Percentiles rank a stretch among this genome's conserved stretches.
Evolutionary conservation across 2,329 filamentous ascomycete genomes (phyloP).

Genomic region (Claviceps purpurea): DNA sequence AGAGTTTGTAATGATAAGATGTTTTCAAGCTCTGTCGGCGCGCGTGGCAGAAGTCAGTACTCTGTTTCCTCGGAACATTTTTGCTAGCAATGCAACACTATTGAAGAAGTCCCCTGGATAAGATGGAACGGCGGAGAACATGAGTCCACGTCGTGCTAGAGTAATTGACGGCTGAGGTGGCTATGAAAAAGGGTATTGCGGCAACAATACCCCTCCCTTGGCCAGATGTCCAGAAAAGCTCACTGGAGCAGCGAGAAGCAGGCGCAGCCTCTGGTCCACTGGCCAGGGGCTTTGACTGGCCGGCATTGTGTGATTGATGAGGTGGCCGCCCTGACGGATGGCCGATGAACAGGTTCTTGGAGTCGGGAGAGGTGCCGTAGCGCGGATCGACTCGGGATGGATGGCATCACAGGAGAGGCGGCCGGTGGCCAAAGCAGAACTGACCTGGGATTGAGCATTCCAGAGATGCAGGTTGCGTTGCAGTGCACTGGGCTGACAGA

Average conservation of each 20-base stretch:
- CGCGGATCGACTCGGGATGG: neutral
- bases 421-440: constrained; percentile 6
- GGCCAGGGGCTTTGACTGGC: neutral
- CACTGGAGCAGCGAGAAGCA: constrained; percentile 1
- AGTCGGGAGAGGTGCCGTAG: constrained; percentile 4
- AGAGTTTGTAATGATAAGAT: neutral
- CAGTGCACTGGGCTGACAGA: neutral
- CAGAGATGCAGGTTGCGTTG: constrained; percentile 1
- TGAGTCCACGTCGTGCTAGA: too few species aligned
- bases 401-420: constrained; percentile 5
- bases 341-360: constrained; percentile 6
- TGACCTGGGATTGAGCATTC: constrained; percentile 3
- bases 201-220: neutral
- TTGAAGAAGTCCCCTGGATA: neutral
- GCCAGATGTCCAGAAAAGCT: neutral
- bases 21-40: neutral
- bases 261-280: neutral
- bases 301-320: neutral
- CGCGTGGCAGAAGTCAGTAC: neutral
- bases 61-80: neutral
- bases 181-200: neutral
- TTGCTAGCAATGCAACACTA: neutral
- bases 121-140: too few species aligned
- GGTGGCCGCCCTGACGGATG: constrained; percentile 6
- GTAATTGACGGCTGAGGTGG: neutral